Evolutionary conservation across 169 alveolate genomes (phyloP), one percentile per base, ranked within the genome.

Genomic region (Cryptosporidium sp.): DNA sequence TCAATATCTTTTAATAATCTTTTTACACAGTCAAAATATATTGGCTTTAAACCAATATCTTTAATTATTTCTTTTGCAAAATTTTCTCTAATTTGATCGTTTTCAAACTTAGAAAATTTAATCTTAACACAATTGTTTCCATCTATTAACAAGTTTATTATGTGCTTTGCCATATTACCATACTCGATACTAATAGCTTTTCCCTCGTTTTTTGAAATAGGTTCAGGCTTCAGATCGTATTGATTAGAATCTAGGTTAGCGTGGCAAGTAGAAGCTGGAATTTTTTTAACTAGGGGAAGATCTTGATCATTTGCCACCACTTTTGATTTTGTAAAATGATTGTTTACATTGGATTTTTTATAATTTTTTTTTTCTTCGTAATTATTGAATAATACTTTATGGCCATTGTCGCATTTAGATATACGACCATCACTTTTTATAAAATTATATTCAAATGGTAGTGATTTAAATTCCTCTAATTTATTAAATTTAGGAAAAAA

Each of bases 41-140:
- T 67, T 12, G 89, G 51, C 45, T 80, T 80, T 10, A 80, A 58
- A 26, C 89, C 80, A 31, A 80, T 33, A 33, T 5, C 33, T 62
- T 31, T 33, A 16, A 80, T 80, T 43, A 80, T 43, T 9, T 80
- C 41, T 7, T 50, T 52, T 39, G 62, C 89, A 35, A 80, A 80
- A 23, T 33, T 51, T 21, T 58, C 62, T 80, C 73, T 62, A 26
- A 16, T 67, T 39, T 67, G 73, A 18, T 70, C 84, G 10, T 35
- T 43, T 18, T 33, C 35, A 55, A 73, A 73, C 37, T 35, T 58
- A 23, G 70, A 73, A 31, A 73, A 73, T 39, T 31, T 33, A 8
- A 73, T 58, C 37, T 59, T 39, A 12, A 26, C 86, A 18, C 0
- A 73, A 23, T 58, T 39, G 8, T 35, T 41, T 52, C 18, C 59